These are phyloP conservation scores for Acacia crassicarpa DNA, from an alignment of 306 rosid genomes.

Conservation along the genomic window DNA sequence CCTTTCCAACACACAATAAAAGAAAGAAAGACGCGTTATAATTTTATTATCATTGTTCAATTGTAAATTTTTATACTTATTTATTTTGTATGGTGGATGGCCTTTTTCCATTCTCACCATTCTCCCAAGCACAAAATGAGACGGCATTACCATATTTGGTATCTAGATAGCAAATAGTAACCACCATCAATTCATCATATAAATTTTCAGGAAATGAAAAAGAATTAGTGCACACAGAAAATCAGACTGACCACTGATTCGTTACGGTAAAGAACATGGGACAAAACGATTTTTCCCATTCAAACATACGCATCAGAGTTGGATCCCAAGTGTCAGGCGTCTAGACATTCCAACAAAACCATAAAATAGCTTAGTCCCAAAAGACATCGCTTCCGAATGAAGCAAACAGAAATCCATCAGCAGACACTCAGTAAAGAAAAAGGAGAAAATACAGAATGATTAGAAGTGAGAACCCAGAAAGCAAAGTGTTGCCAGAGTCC, in stretches of 20 bases:
- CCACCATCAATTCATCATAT: neutral
- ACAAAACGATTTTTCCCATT: neutral
- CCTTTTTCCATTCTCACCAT: neutral
- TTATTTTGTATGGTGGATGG: neutral
- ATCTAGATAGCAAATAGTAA: constrained; percentile 10
- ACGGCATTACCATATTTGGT: constrained; percentile 18
- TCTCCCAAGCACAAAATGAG: neutral
- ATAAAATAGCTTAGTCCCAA: neutral
- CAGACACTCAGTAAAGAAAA: neutral
- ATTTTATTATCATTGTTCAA: neutral
- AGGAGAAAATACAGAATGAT: neutral
- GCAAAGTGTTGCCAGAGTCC: neutral
- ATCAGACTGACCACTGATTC: neutral
- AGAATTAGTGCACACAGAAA: neutral
- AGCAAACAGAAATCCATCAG: neutral
- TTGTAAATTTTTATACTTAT: neutral
- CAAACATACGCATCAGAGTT: constrained; percentile 5
- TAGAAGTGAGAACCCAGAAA: constrained; percentile 4
- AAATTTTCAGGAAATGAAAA: neutral
- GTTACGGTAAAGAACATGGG: neutral
- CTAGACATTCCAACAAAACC: neutral
- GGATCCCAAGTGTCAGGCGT: constrained; percentile 26
- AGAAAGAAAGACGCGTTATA: neutral
- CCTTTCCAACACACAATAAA: neutral
- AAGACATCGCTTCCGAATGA: neutral